Evolutionary conservation across 352 stramenopile genomes (phyloP), one percentile per base, ranked within the genome.

Genomic region (Globisporangium yorkense): DNA sequence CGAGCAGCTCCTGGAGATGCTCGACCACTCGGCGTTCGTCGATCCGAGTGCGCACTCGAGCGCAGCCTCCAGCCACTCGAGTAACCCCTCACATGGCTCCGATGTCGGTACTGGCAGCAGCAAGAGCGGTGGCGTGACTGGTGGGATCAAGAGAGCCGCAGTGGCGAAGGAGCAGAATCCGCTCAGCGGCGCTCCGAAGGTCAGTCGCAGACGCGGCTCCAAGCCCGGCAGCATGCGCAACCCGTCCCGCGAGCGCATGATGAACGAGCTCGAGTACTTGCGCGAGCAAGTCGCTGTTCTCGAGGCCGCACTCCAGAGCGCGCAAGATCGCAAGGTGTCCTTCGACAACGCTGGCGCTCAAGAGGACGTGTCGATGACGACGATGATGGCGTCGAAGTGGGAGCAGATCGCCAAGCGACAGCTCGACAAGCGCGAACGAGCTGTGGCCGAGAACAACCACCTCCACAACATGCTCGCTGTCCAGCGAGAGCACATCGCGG

Each of bases 201-300:
- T 18, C 5, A 43, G 37, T 43, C 37, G 37, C 1, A 13, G 37
- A 16, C 43, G 20, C 18, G 18, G 43, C 15, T 20, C 31, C 27
- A 62, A 62, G 49, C 40, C 57, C 2, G 56, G 61, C 5, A 54
- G 35, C 20, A 54, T 49, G 44, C 61, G 56, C 49, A 67, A 61
- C 16, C 49, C 45, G 21, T 61, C 41, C 3, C 68, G 62, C 41
- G 65, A 72, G 18, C 65, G 65, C 4, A 46, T 65, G 49, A 60
- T 63, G 46, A 37, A 59, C 4, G 66, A 73, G 18, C 57, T 71
- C 40, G 37, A n/a, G 29, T 56, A 50, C 16, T 51, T 76, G 5
- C 68, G 65, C 7, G 44, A 56, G 31, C 62, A 66, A 12, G 62
- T 70, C 0, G 49, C 52, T 2, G 54, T 65, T 20, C 54, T 73